Conservation (phyloP, 345 rosid genomes). For the Rhodomyrtus tomentosa region DNA sequence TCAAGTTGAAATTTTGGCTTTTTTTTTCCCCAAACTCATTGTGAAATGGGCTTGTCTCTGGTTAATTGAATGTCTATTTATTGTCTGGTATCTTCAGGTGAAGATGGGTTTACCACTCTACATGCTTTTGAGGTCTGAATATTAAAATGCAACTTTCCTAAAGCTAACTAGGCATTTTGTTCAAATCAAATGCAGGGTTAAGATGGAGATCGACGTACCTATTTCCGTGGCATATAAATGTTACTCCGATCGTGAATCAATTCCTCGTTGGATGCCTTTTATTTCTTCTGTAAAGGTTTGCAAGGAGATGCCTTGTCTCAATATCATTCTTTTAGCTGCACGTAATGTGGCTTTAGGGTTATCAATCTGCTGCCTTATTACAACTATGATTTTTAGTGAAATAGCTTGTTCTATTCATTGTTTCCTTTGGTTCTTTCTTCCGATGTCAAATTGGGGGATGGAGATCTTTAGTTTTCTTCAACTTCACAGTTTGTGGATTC, state of each 20-base stretch:
- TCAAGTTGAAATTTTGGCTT: not conserved
- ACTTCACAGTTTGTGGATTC: not conserved
- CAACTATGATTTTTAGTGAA: not conserved
- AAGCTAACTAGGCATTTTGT: not conserved
- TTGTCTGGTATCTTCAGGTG: not conserved
- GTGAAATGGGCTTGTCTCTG: not conserved
- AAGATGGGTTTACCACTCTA: not conserved
- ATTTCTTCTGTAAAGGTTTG: conserved; percentile 78
- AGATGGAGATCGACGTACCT: conserved; percentile 68
- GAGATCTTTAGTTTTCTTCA: not conserved
- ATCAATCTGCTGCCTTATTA: not conserved
- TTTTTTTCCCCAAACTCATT: not conserved
- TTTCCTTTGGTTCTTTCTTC: not conserved
- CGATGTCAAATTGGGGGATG: not conserved
- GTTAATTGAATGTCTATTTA: not conserved
- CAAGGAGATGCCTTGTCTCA: not conserved
- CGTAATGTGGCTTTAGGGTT: not conserved
- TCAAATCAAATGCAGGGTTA: conserved; percentile 36
- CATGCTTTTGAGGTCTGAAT: not conserved
- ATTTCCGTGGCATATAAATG: conserved; percentile 56
- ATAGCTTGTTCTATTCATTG: not conserved
- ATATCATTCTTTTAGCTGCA: not conserved
- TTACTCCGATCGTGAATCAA: conserved; percentile 70
- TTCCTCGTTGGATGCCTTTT: conserved; percentile 90
- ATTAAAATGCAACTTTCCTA: not conserved